phyloP scores from a whole-genome alignment of 1,284 basidiomycete species.

The Mycena sp. region DNA sequence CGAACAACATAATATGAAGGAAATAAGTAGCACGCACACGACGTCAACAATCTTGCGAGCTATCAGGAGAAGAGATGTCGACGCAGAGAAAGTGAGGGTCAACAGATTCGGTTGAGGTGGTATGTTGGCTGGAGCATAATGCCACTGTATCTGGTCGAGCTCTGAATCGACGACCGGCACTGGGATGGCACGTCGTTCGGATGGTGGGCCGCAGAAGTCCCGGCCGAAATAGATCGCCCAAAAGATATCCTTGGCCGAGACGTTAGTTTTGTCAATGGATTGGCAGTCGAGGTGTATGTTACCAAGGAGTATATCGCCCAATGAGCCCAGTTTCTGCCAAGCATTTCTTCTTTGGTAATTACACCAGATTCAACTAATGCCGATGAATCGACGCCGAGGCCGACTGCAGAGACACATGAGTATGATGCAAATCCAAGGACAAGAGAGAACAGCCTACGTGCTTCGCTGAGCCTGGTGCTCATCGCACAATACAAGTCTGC shows the following conservation, averaged over 20 bases:
- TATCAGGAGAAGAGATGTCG: slow-evolving; percentile 63
- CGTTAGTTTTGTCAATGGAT: background rate
- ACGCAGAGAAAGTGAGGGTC: slow-evolving; percentile 61
- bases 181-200: slow-evolving; percentile 44
- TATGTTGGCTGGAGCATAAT: slow-evolving; percentile 49
- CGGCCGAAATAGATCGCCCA: slow-evolving; percentile 60
- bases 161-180: slow-evolving; percentile 56
- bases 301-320: slow-evolving; percentile 44
- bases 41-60: slow-evolving; percentile 66
- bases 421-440: background rate
- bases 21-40: slow-evolving; percentile 55
- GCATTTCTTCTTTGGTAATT: slow-evolving; percentile 58
- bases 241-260: slow-evolving; percentile 31
- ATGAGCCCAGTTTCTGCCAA: slow-evolving; percentile 61
- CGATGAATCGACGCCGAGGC: slow-evolving; percentile 65
- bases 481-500: slow-evolving; percentile 72
- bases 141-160: slow-evolving; percentile 55
- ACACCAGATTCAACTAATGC: slow-evolving; percentile 61
- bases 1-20: background rate
- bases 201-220: slow-evolving; percentile 51
- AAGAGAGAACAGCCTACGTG: background rate
- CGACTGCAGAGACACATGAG: slow-evolving; percentile 47
- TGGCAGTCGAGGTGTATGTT: background rate
- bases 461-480: slow-evolving; percentile 55
- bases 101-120: slow-evolving; percentile 57